Evolutionary conservation across 2,329 filamentous ascomycete genomes (phyloP).

Genomic region (Trichoderma polysporum): DNA sequence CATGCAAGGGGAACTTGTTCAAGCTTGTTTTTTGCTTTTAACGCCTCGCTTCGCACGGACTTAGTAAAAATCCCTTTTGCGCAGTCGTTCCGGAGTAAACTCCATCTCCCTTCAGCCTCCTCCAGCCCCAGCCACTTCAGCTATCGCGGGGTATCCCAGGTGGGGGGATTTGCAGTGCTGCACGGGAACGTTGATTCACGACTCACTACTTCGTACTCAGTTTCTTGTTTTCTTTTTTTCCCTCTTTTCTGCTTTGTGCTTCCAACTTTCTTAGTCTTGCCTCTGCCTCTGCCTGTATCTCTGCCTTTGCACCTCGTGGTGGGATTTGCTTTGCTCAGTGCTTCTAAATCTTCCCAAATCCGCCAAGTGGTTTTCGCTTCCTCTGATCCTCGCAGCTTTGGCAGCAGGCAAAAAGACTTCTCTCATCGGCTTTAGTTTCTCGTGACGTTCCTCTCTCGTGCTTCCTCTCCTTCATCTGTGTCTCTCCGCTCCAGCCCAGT

Average conservation of each 20-base stretch:
- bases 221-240: background rate
- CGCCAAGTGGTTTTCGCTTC: too few species aligned
- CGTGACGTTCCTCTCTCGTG: background rate
- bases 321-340: background rate
- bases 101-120: conserved; percentile 1
- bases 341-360: background rate
- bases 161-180: conserved; percentile 2
- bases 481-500: conserved; percentile 17
- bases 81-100: background rate
- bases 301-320: background rate
- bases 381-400: background rate
- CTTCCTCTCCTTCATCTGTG: background rate
- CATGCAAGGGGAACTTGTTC: too few species aligned
- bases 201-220: background rate
- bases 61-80: background rate
- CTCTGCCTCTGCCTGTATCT: background rate
- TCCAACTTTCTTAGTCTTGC: conserved; percentile 4
- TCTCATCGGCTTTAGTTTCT: background rate
- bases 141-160: conserved; percentile 14
- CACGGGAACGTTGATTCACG: conserved; percentile 7
- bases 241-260: background rate
- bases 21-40: too few species aligned
- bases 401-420: background rate
- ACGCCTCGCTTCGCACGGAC: too few species aligned
- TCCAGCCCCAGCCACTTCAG: conserved; percentile 9